Base-by-base conservation (phyloP, 768 basidiomycete genomes). In the Lentinula sp. region DNA sequence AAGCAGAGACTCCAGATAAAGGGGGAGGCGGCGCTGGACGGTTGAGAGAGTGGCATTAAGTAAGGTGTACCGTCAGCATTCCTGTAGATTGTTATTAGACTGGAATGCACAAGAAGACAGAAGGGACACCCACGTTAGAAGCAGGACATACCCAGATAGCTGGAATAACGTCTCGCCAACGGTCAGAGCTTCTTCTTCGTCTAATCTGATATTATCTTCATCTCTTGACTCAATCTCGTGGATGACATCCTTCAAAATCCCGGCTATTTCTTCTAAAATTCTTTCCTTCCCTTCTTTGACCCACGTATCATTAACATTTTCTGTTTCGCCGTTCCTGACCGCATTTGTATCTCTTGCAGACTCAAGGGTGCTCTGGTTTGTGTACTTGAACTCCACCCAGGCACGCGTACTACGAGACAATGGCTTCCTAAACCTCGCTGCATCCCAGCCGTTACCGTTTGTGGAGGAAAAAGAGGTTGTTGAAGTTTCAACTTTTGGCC, bases 181-280 rank as follows among this genome's bases (percentile, higher is more conserved):
- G 33, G 86, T 82, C 45, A 69, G 74, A 12, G 86, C 83, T 66
- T 90, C 90, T 64, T 90, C 87, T 61, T 88, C 85, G 57, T 88
- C 87, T 66, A 88, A 69, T 57, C 70, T 69, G 10, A 70, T 65
- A 39, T 67, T 67, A 15, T 80, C 80, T 41, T 91, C 88, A 10
- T 85, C 86, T 59, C 82, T 76, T 20, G 82, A 80, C 63, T 91
- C 88, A 52, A 87, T 77, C 64, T 90, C 88, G 65, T 88, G 86
- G 13, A 90, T 79, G 4, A 90, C 79, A 63, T 92, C 91, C 68
- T 85, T 87, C 62, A 89, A 66, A 6, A 88, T 80, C 0, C 85
- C 84, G 1, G 88, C 84, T 5, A 83, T 82, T 70, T 93, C 91
- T 49, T 85, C 82, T 60, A 93, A 66, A 49, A 92, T 78, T 56